phyloP scores from a whole-genome alignment of 139 green algal species.

The Closterium sp. region DNA sequence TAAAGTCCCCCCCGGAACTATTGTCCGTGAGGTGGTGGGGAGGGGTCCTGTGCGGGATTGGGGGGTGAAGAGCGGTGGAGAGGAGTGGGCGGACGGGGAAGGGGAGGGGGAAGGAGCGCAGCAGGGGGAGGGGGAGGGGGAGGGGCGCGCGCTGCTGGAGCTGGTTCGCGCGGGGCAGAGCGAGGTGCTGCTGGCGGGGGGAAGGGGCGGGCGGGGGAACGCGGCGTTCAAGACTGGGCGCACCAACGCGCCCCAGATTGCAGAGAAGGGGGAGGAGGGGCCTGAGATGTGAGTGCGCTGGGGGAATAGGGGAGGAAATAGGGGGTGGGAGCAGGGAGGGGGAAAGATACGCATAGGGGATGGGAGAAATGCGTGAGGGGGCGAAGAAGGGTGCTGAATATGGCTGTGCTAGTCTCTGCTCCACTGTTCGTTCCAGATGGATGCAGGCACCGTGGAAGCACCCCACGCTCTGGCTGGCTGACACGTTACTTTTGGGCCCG shows the following conservation, averaged over 20 bases:
- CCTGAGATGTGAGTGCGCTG: constrained; percentile 35
- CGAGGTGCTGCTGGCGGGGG: constrained; percentile 76
- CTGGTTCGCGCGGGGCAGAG: constrained; percentile 67
- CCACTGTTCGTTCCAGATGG: too few species aligned
- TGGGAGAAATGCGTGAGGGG: too few species aligned
- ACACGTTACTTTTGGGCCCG: neutral
- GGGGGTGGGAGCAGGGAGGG: too few species aligned
- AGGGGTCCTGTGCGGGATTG: neutral
- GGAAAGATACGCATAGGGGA: too few species aligned
- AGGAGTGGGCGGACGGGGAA: neutral
- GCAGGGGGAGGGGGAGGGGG: neutral
- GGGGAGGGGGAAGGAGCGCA: neutral
- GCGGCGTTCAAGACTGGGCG: constrained; percentile 82
- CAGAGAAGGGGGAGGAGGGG: constrained; percentile 70
- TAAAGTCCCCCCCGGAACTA: constrained; percentile 68
- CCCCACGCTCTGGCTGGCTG: constrained; percentile 67
- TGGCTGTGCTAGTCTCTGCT: too few species aligned
- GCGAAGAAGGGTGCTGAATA: too few species aligned
- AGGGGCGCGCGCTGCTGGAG: constrained; percentile 68
- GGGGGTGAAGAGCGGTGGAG: neutral
- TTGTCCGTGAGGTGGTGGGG: constrained; percentile 20
- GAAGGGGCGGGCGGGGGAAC: constrained; percentile 90
- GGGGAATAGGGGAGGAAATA: too few species aligned
- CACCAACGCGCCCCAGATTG: constrained; percentile 82
- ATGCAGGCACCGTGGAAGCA: constrained; percentile 94